Evolutionary conservation across 2,329 filamentous ascomycete genomes (phyloP).

Genomic region (Penicillium hesseltinei): DNA sequence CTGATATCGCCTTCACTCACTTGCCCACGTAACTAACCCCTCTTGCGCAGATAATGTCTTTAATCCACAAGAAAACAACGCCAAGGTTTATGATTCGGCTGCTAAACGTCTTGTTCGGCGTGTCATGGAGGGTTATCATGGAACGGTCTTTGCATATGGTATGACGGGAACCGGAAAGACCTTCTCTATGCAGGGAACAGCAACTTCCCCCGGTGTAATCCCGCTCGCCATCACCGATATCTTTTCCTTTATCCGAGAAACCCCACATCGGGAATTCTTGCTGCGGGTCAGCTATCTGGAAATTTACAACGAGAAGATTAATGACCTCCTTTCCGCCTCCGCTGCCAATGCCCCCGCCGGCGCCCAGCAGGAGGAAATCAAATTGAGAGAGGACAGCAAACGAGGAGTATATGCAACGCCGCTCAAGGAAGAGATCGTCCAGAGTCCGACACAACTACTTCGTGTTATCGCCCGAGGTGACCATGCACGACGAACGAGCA

Average conservation of each 20-base stretch:
- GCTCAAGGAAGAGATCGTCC: conserved; percentile 96
- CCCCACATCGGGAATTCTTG: conserved; percentile 88
- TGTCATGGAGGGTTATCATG: conserved; percentile 99
- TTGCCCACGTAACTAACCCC: not conserved
- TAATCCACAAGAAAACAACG: conserved; percentile 87
- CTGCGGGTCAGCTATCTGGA: conserved; percentile 96
- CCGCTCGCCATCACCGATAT: conserved; percentile 97
- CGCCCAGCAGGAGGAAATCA: conserved; percentile 83
- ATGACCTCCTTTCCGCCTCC: conserved; percentile 82
- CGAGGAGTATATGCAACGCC: conserved; percentile 94
- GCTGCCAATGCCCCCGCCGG: conserved; percentile 54
- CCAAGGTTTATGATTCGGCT: conserved; percentile 87
- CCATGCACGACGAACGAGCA: conserved; percentile 82
- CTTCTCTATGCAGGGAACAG: conserved; percentile 98
- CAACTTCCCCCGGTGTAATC: conserved; percentile 92
- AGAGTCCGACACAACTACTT: conserved; percentile 91
- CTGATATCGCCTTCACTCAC: too few relatives aligned
- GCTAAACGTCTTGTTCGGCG: conserved; percentile 91
- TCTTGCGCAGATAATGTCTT: conserved; percentile 82
- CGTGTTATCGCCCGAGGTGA: conserved; percentile 94
- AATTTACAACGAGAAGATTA: conserved; percentile 98
- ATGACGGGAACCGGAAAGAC: conserved; percentile 99
- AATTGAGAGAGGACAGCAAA: conserved; percentile 93
- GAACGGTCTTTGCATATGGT: conserved; percentile 96
- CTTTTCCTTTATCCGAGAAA: conserved; percentile 98